Evolutionary conservation across 2,329 filamentous ascomycete species (phyloP).

Genomic region (Fusarium sp.): DNA sequence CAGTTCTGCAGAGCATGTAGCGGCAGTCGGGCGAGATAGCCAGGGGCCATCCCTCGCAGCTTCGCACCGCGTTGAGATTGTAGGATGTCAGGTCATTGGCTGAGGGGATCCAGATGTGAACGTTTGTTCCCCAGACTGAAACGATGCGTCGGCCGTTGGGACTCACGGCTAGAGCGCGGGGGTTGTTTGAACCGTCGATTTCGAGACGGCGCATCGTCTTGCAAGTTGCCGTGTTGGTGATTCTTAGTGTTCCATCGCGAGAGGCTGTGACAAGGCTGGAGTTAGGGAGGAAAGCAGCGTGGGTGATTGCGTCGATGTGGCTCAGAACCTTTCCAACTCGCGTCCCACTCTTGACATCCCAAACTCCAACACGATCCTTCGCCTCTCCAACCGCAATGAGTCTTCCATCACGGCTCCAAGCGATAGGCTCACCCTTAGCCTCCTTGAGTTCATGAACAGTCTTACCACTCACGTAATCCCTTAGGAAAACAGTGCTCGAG

Average conservation of each 20-base stretch:
- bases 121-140: slow-evolving; percentile 54
- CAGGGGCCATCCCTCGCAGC: slow-evolving; percentile 56
- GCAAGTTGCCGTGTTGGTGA: slow-evolving; percentile 50
- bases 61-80: slow-evolving; percentile 50
- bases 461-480: slow-evolving; percentile 50
- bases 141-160: slow-evolving; percentile 50
- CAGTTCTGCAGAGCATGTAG: slow-evolving; percentile 55
- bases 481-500: slow-evolving; percentile 48
- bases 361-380: slow-evolving; percentile 48
- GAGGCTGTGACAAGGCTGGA: slow-evolving; percentile 52
- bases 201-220: slow-evolving; percentile 55
- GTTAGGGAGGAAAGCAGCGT: slow-evolving; percentile 52
- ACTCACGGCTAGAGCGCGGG: slow-evolving; percentile 51
- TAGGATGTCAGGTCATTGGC: slow-evolving; percentile 52
- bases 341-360: slow-evolving; percentile 48
- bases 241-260: slow-evolving; percentile 53
- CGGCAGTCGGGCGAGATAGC: slow-evolving; percentile 54
- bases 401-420: slow-evolving; percentile 50
- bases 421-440: slow-evolving; percentile 46
- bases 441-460: slow-evolving; percentile 48
- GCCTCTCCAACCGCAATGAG: slow-evolving; percentile 49
- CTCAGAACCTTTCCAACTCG: slow-evolving; percentile 49
- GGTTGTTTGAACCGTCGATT: slow-evolving; percentile 47
- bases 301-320: slow-evolving; percentile 54
- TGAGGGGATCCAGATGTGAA: slow-evolving; percentile 54